Base-by-base conservation (phyloP, 129 eudicot species). In the Flaveria bidentis region DNA sequence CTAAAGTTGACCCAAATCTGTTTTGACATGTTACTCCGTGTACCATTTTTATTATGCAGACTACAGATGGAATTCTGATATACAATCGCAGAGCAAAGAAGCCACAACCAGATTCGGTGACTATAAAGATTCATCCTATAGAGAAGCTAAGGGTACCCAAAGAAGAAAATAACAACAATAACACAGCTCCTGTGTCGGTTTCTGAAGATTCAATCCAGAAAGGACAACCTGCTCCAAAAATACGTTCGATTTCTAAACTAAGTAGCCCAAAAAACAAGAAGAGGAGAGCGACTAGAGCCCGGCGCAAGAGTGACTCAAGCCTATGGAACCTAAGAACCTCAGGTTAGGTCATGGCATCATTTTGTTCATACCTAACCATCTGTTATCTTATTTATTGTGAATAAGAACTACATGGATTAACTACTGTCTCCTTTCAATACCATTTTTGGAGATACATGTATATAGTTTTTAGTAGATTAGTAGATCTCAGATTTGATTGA, bases 81-180 rank as follows among this genome's bases (percentile, higher is more conserved):
- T 82, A 83, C 74, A 86, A 84, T 55, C 85, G 80, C 44, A 80
- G 81, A 73, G 78, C 84, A 44, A 81, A 84, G 78, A 85, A 90
- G 79, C 77, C 73, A 77, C 82, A 77, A 73, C 67, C 83, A 22
- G 81, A 80, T 78, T 50, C 70, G 1, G 83, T 71, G 10, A 78
- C 60, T 20, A 86, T 74, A 10, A 67, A 71, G 78, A 85, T 82
- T 80, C 84, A 69, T 47, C 78, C 82, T 11, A 30, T 52, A 6
- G 83, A 67, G 71, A 81, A 79, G 60, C 79, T 77, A 16, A 65
- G 56, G 73, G 68, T 25, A 25, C 70, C 67, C 17, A 75, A 72
- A n/a, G 76, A 78, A 78, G 91, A 64, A 75, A 69, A 53, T 11
- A 61, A 23, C 47, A 61, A 44, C 33, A 49, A 46, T 55, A 57